Evolutionary conservation across 345 rosid genomes (phyloP).

Genomic region (Carallia brachiata): DNA sequence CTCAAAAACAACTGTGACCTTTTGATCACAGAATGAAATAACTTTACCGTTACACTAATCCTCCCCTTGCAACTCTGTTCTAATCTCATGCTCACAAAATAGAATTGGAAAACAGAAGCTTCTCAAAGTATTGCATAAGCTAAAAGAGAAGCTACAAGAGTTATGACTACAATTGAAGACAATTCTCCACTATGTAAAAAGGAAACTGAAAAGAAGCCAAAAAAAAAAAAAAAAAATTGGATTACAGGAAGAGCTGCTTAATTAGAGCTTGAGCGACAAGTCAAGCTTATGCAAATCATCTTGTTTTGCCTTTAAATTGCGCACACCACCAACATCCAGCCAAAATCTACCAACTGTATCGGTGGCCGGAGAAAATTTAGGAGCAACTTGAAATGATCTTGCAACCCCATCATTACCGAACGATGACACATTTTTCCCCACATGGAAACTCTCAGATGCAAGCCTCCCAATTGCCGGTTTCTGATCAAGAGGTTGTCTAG

Average conservation of each 20-base stretch:
- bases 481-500: slow-evolving; percentile 39
- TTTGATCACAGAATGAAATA: no score
- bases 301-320: slow-evolving; percentile 47
- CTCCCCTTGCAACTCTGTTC: no score
- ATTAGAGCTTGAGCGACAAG: slow-evolving; percentile 87
- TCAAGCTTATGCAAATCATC: slow-evolving; percentile 75
- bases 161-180: slow-evolving; percentile 7
- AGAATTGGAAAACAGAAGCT: slow-evolving; percentile 14
- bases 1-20: no score
- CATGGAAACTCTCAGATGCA: slow-evolving; percentile 23
- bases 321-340: slow-evolving; percentile 36
- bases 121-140: slow-evolving; percentile 13
- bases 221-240: not conserved
- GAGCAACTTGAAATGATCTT: slow-evolving; percentile 31
- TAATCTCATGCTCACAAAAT: no score
- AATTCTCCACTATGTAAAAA: slow-evolving; percentile 1
- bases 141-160: slow-evolving; percentile 33
- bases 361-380: slow-evolving; percentile 33
- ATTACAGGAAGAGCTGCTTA: not conserved
- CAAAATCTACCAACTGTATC: slow-evolving; percentile 35
- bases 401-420: slow-evolving; percentile 25
- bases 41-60: no score
- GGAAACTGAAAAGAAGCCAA: not conserved
- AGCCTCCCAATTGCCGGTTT: slow-evolving; percentile 47
- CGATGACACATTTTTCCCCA: slow-evolving; percentile 25